Conservation (phyloP, 257 asterid species). For the Jaltomata sinuosa region DNA sequence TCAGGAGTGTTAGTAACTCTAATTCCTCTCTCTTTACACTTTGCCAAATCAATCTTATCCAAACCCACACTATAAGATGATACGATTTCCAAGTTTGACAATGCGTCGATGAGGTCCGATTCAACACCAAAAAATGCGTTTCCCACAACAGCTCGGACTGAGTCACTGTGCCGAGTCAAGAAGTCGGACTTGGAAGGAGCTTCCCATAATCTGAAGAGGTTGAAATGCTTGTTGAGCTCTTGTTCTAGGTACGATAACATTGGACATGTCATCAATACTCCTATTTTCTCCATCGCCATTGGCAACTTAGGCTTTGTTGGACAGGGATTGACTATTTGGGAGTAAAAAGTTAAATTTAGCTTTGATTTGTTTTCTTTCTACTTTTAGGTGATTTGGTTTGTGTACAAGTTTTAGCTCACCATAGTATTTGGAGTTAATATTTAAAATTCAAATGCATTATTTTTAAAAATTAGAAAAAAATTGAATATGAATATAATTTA, state of each 20-base stretch:
- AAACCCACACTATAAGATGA: slow-evolving; percentile 65
- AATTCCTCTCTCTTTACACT: slow-evolving; percentile 62
- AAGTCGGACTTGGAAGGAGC: slow-evolving; percentile 19
- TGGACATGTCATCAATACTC: slow-evolving; percentile 53
- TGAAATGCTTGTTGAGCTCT: slow-evolving; percentile 54
- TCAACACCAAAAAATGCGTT: slow-evolving; percentile 51
- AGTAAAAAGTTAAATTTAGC: not conserved
- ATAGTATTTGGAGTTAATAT: no score
- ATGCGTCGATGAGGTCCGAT: slow-evolving; percentile 41
- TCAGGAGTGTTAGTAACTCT: slow-evolving; percentile 80
- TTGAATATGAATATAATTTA: no score
- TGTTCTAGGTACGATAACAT: slow-evolving; percentile 54
- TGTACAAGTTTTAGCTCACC: no score
- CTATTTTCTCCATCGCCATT: slow-evolving; percentile 29
- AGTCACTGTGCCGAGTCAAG: slow-evolving; percentile 20
- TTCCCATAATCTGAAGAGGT: slow-evolving; percentile 51
- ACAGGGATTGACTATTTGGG: not conserved
- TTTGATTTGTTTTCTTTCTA: no score
- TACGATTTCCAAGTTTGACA: slow-evolving; percentile 59
- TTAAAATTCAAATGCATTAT: no score
- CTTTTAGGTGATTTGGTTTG: not conserved
- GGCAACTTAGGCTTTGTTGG: no score
- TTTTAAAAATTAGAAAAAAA: no score
- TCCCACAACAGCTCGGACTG: slow-evolving; percentile 52
- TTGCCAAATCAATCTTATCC: slow-evolving; percentile 57